Conservation (phyloP, 2,329 filamentous ascomycete species). For the Penicillium sp. region DNA sequence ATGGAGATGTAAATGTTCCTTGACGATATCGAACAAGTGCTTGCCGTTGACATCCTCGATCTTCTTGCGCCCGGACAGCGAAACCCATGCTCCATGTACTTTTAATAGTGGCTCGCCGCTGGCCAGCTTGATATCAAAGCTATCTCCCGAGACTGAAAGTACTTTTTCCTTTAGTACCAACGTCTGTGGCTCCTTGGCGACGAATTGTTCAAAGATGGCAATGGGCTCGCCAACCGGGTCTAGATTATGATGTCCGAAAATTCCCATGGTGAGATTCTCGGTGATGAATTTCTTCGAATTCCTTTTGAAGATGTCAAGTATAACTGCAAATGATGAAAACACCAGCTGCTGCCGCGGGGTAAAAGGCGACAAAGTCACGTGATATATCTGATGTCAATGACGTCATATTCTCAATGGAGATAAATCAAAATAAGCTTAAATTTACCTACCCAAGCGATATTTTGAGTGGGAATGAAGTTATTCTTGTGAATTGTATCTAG, state of each 20-base stretch:
- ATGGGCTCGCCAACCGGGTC: conserved; percentile 21
- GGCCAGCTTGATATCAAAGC: conserved; percentile 64
- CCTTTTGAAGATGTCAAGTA: no score
- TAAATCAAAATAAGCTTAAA: no score
- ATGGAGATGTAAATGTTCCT: conserved; percentile 28
- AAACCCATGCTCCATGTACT: conserved; percentile 59
- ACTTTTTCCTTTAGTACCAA: conserved; percentile 66
- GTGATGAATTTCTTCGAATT: no score
- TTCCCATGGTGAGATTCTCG: conserved; percentile 18
- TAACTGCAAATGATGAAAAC: no score
- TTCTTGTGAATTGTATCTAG: no score
- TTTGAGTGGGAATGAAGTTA: no score
- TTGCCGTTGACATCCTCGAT: conserved; percentile 23
- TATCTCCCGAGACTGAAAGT: conserved; percentile 65
- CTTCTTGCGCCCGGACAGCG: conserved; percentile 27
- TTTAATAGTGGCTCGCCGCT: conserved; percentile 60
- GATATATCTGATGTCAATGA: no score
- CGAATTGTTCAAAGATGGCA: conserved; percentile 25
- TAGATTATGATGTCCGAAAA: conserved; percentile 19
- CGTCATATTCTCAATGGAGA: no score
- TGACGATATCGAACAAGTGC: conserved; percentile 28
- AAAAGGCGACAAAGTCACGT: no score
- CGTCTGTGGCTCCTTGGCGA: conserved; percentile 36
- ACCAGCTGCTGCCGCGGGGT: no score
- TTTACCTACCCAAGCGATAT: no score